Base-by-base conservation (phyloP, 306 rosid species). In the Fragaria iinumae region DNA sequence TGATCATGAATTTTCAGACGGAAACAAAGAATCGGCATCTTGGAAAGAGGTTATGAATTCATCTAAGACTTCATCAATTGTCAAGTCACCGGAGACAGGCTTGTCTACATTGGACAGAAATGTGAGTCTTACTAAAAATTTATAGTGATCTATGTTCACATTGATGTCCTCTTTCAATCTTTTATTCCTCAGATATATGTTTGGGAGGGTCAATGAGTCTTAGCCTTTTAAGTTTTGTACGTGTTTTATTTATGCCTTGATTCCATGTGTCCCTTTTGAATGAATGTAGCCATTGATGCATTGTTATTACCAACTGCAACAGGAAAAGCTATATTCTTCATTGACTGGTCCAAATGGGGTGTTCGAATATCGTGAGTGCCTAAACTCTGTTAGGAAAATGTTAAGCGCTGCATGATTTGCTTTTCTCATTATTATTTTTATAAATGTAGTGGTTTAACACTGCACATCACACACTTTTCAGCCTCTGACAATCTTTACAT, bases 11-110 rank as follows among this genome's bases (percentile, higher is more conserved):
- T 60, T n/a, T 77, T 50, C 80, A 18, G 78, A 79, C 73, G 90
- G 79, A 77, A 78, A 83, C 77, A 88, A 81, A 48, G 84, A 85
- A 49, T 45, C 87, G 73, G 73, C 79, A 74, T 80, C 84, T 76
- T 89, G 93, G 97, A 83, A 49, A 5, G 89, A 87, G 77, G 66
- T 88, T 84, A 83, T 88, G 48, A 79, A 74, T 44, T 80, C 90
- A 32, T 82, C 76, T 65, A 75, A 84, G 65, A 71, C 76, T 72
- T 73, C 76, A 72, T 47, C 86, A 3, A 71, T 47, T 38, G 73
- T 76, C 29, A 86, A 80, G 76, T 69, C 76, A 74, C 84, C 75
- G 57, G 82, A 76, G 62, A 74, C 84, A 75, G 80, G 82, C 34
- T 78, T 81, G 67, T 80, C 79, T 68, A 41, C 69, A 27, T 60